phyloP scores from a whole-genome alignment of 257 asterid species.

The Parsonsia alboflavescens region DNA sequence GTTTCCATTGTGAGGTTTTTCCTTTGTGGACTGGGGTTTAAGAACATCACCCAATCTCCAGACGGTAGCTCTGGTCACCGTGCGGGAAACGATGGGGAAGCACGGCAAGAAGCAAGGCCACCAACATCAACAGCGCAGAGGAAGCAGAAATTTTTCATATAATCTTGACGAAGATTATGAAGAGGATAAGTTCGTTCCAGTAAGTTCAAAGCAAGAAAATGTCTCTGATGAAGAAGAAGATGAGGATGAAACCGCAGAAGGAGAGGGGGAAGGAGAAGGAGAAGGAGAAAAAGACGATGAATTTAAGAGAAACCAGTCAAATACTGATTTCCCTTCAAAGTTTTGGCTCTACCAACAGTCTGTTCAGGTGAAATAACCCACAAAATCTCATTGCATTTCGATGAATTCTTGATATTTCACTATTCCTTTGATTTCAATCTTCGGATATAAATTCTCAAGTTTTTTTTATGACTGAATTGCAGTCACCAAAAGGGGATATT shows the following conservation, averaged over 20 bases:
- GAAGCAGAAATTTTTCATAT: constrained; percentile 43
- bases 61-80: neutral
- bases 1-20: neutral
- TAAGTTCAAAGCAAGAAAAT: constrained; percentile 21
- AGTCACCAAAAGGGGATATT: constrained; percentile 99
- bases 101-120: constrained; percentile 69
- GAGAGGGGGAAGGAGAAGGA: constrained; percentile 41
- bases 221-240: constrained; percentile 40
- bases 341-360: constrained; percentile 88
- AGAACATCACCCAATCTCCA: neutral
- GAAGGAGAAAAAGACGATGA: constrained; percentile 27
- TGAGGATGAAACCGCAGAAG: constrained; percentile 49
- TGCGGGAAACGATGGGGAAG: constrained; percentile 53
- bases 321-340: constrained; percentile 54
- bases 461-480: constrained; percentile 14
- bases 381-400: too few species aligned
- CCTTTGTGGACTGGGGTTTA: neutral
- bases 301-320: constrained; percentile 9
- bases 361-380: constrained; percentile 60
- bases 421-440: neutral
- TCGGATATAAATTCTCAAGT: neutral
- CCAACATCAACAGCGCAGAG: constrained; percentile 46
- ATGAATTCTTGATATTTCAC: neutral
- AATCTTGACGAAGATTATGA: constrained; percentile 35
- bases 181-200: constrained; percentile 27